A percentile compares a stretch with the other conserved stretches of the same genome.
Evolutionary conservation across 768 basidiomycete genomes (phyloP).

Genomic region (Serendipita sp.): DNA sequence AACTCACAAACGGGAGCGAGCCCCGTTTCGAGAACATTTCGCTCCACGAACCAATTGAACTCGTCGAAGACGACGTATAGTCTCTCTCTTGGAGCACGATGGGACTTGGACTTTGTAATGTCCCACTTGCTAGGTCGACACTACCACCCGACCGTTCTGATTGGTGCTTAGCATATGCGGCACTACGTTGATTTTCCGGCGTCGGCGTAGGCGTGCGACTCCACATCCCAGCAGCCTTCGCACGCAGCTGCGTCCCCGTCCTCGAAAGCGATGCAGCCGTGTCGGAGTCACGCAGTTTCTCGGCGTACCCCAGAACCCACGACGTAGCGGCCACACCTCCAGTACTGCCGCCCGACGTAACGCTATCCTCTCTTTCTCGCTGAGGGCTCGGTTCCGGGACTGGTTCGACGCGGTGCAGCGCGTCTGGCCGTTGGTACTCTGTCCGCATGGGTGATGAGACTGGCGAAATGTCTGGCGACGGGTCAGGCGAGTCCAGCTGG

Average conservation of each 20-base stretch:
- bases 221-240: constrained; percentile 34
- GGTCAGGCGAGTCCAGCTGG: constrained; percentile 25
- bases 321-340: neutral
- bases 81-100: neutral
- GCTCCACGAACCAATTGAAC: constrained; percentile 1
- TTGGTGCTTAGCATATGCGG: neutral
- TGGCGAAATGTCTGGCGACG: constrained; percentile 21
- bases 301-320: constrained; percentile 34
- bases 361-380: neutral
- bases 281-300: constrained; percentile 57
- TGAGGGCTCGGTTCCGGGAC: neutral
- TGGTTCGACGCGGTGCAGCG: neutral
- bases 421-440: constrained; percentile 1
- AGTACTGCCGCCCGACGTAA: neutral
- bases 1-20: neutral
- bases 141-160: neutral
- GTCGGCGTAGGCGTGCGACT: constrained; percentile 13
- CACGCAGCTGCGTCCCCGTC: constrained; percentile 60
- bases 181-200: neutral
- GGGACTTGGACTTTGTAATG: neutral
- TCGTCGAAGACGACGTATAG: neutral
- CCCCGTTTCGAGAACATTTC: constrained; percentile 4
- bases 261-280: constrained; percentile 53
- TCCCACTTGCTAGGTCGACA: neutral
- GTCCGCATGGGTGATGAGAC: constrained; percentile 22